These are phyloP conservation scores for Gardenia jasminoides DNA, from an alignment of 257 asterid species.

Conservation along the genomic window DNA sequence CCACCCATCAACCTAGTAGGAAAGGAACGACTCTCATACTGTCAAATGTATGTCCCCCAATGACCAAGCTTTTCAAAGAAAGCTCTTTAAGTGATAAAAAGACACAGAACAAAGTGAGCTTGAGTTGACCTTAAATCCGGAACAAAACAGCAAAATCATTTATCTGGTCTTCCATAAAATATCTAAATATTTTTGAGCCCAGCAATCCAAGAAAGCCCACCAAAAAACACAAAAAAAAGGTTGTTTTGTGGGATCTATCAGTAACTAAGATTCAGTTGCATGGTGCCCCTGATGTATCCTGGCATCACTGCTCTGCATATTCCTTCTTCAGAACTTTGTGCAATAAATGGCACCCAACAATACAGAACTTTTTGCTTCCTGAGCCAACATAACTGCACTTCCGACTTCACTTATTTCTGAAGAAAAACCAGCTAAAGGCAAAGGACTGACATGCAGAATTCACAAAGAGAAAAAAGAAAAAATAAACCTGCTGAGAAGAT, in stretches of 20 bases:
- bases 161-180: not conserved
- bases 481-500: not conserved
- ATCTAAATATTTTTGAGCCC: not conserved
- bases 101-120: not conserved
- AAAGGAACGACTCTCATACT: not conserved
- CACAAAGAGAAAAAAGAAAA: not conserved
- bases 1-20: not conserved
- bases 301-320: not conserved
- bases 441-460: not conserved
- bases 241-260: not conserved
- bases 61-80: not conserved
- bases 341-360: not conserved
- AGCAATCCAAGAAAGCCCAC: not conserved
- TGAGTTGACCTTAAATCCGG: not conserved
- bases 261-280: slow-evolving; percentile 3
- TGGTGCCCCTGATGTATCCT: not conserved
- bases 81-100: not conserved
- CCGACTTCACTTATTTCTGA: not conserved
- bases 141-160: not conserved
- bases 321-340: not conserved
- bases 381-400: not conserved
- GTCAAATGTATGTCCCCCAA: not conserved
- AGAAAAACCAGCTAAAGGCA: not conserved
- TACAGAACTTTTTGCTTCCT: no score
- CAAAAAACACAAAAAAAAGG: no score